Conservation (phyloP, 306 rosid species). For the Acacia acuminata region DNA sequence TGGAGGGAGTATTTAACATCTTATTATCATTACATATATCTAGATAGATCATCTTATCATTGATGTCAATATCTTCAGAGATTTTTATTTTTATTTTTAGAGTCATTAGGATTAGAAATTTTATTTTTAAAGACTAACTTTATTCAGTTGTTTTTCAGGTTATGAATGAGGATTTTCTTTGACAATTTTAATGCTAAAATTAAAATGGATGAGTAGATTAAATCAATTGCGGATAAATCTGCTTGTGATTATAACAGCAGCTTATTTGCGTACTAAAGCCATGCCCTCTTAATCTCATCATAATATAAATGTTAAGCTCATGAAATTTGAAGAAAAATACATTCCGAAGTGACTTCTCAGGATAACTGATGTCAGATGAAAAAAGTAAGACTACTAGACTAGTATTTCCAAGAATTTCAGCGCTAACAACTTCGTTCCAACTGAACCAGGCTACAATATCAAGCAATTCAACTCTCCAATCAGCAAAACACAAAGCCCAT, state of each 20-base stretch:
- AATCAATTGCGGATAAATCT: constrained; percentile 13
- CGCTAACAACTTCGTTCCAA: constrained; percentile 73
- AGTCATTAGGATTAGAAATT: too few species aligned
- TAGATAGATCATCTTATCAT: too few species aligned
- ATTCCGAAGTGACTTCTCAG: constrained; percentile 64
- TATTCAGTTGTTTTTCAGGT: too few species aligned
- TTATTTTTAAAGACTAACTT: too few species aligned
- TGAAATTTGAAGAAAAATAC: constrained; percentile 49
- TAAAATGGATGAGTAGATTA: constrained; percentile 27
- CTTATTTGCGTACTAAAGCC: constrained; percentile 12
- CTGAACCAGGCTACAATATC: constrained; percentile 80
- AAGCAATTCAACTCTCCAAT: constrained; percentile 34
- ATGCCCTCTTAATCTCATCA: constrained; percentile 13
- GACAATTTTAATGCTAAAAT: constrained; percentile 34
- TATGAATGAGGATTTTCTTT: too few species aligned
- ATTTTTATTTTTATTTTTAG: too few species aligned
- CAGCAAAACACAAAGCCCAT: background rate
- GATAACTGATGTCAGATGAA: constrained; percentile 60
- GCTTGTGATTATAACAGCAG: background rate
- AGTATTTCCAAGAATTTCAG: constrained; percentile 86
- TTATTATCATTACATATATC: too few species aligned
- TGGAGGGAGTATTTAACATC: too few species aligned
- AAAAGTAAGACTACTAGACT: constrained; percentile 75
- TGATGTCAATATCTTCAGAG: too few species aligned
- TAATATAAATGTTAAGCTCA: background rate